phyloP scores from a whole-genome alignment of 805 yeast genomes.

The Metschnikowia dekortorum region DNA sequence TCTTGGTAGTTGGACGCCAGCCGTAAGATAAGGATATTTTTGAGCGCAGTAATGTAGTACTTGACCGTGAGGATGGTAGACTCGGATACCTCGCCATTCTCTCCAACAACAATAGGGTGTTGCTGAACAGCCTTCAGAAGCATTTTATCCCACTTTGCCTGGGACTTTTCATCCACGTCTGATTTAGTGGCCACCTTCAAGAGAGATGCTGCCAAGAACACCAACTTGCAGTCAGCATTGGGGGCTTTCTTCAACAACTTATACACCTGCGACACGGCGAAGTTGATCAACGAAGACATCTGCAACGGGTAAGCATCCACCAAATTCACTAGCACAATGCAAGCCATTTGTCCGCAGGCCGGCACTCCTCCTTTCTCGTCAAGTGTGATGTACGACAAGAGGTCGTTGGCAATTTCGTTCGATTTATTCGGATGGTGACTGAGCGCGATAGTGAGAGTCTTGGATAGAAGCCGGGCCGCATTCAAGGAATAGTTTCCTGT shows the following conservation, averaged over 20 bases:
- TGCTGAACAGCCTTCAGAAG: conserved; percentile 25
- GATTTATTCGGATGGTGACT: conserved; percentile 29
- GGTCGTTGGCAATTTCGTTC: conserved; percentile 35
- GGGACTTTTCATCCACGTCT: conserved; percentile 39
- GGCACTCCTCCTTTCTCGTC: conserved; percentile 17
- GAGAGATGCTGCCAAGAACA: conserved; percentile 28
- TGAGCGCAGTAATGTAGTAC: conserved; percentile 30
- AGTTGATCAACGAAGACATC: conserved; percentile 32
- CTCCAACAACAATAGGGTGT: conserved; percentile 17
- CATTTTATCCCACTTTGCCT: conserved; percentile 32
- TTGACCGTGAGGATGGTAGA: conserved; percentile 25
- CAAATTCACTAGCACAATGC: conserved; percentile 33
- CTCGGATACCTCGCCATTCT: conserved; percentile 8
- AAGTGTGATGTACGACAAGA: conserved; percentile 24
- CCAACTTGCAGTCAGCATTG: conserved; percentile 20
- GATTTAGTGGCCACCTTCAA: conserved; percentile 32
- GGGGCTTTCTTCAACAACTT: conserved; percentile 37
- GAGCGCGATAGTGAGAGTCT: conserved; percentile 24
- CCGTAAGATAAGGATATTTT: conserved; percentile 30
- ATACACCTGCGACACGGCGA: conserved; percentile 32
- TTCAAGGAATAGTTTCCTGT: conserved; percentile 12
- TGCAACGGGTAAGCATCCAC: conserved; percentile 35
- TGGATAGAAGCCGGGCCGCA: conserved; percentile 26
- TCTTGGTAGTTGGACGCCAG: conserved; percentile 35
- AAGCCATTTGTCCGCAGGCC: conserved; percentile 21